These are phyloP conservation scores for Aspergillus pseudonomiae DNA, from an alignment of 2,329 filamentous ascomycete species.

Conservation along the genomic window DNA sequence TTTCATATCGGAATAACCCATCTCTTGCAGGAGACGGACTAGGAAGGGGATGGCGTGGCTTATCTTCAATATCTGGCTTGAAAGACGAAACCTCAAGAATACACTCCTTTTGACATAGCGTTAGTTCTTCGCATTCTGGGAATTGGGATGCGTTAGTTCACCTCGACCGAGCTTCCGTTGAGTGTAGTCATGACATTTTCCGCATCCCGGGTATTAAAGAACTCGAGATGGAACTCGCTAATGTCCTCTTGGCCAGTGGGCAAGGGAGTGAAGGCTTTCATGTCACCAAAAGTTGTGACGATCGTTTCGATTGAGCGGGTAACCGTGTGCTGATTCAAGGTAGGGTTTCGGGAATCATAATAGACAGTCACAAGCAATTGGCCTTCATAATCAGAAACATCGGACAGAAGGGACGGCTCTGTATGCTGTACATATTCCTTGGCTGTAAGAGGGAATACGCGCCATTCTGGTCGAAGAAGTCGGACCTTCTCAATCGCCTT, in stretches of 20 bases:
- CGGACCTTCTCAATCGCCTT: constrained; percentile 53
- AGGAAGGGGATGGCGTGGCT: constrained; percentile 13
- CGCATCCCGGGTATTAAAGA: constrained; percentile 41
- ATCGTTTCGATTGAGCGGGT: constrained; percentile 54
- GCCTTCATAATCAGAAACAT: constrained; percentile 55
- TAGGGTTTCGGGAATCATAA: constrained; percentile 34
- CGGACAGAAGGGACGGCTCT: constrained; percentile 29
- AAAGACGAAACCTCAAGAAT: constrained; percentile 34
- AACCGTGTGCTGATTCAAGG: constrained; percentile 31
- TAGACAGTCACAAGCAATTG: constrained; percentile 58
- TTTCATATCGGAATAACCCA: constrained; percentile 18
- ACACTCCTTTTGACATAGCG: constrained; percentile 27
- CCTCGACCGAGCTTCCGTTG: constrained; percentile 39
- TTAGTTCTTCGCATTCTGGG: neutral
- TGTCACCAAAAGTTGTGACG: constrained; percentile 40
- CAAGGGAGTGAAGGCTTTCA: constrained; percentile 39
- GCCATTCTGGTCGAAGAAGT: constrained; percentile 52
- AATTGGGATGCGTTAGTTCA: constrained; percentile 23
- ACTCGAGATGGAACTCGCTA: constrained; percentile 44
- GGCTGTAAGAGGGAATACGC: constrained; percentile 49
- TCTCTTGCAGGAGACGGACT: constrained; percentile 23
- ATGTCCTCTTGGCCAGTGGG: constrained; percentile 32
- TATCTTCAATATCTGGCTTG: constrained; percentile 34
- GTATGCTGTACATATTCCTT: constrained; percentile 48
- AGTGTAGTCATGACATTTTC: constrained; percentile 40